Conservation (phyloP, 1,139 yeast species). For the Spencermartinsiella ligniputridi region DNA sequence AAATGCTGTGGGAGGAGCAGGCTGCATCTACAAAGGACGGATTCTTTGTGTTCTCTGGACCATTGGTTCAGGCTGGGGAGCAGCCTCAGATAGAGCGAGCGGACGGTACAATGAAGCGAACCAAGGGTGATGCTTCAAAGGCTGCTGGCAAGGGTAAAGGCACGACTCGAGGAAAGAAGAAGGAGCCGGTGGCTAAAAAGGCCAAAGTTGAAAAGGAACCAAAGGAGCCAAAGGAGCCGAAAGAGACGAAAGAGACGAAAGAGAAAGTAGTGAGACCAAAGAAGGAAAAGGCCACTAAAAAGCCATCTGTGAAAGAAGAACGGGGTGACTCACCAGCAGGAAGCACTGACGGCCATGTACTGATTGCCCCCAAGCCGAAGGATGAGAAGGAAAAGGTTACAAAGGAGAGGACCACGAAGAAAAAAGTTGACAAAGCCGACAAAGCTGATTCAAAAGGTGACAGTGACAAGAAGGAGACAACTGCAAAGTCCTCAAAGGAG, state of each 20-base stretch:
- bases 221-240: conserved; percentile 11
- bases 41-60: conserved; percentile 94
- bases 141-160: conserved; percentile 7
- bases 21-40: conserved; percentile 93
- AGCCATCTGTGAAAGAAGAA: conserved; percentile 7
- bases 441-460: conserved; percentile 3
- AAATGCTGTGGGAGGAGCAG: conserved; percentile 87
- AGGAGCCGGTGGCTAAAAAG: conserved; percentile 6
- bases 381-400: conserved; percentile 4
- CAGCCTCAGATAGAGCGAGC: conserved; percentile 36
- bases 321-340: conserved; percentile 5
- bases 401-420: conserved; percentile 5
- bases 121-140: conserved; percentile 25
- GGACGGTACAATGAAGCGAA: conserved; percentile 39
- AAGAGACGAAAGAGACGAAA: conserved; percentile 8
- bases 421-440: conserved; percentile 6
- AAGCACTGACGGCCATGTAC: conserved; percentile 1
- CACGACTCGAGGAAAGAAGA: conserved; percentile 3
- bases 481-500: too few relatives aligned
- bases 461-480: too few relatives aligned
- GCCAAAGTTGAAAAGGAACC: conserved; percentile 9
- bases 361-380: conserved; percentile 7
- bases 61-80: conserved; percentile 67
- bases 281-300: conserved; percentile 13
- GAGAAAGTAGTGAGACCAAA: conserved; percentile 14